phyloP scores from a whole-genome alignment of 192 early-diverging fungal genomes.

The Backusella tarrabulga region DNA sequence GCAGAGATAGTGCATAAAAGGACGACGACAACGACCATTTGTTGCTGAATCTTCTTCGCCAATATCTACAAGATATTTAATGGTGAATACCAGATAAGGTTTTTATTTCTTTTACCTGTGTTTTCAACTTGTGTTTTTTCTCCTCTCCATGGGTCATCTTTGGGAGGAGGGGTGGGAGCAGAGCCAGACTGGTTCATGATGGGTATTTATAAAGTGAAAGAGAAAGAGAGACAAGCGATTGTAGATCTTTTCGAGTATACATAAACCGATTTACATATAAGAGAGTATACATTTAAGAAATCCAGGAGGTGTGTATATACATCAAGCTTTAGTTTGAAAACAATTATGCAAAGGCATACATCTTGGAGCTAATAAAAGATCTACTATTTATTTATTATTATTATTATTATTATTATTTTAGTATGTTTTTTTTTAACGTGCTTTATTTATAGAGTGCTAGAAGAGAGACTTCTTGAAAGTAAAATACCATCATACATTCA shows the following conservation, averaged over 20 bases:
- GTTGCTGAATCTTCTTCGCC: not conserved
- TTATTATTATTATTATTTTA: not conserved
- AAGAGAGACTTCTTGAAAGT: not conserved
- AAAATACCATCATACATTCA: not conserved
- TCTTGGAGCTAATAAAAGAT: not conserved
- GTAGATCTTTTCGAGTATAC: not conserved
- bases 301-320: not conserved
- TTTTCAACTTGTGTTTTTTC: not conserved
- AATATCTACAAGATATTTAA: not conserved
- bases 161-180: not conserved
- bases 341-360: not conserved
- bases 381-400: no score
- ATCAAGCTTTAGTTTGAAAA: not conserved
- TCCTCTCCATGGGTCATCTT: not conserved
- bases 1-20: conserved; percentile 10
- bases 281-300: not conserved
- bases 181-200: not conserved
- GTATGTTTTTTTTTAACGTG: no score
- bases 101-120: not conserved
- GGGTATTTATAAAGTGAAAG: not conserved
- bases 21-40: not conserved
- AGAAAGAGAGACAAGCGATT: not conserved
- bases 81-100: no score
- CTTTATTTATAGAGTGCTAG: not conserved
- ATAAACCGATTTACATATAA: not conserved